Base-by-base conservation (phyloP, 371 early-diverging fungal species). In the Dichotomocladium elegans region DNA sequence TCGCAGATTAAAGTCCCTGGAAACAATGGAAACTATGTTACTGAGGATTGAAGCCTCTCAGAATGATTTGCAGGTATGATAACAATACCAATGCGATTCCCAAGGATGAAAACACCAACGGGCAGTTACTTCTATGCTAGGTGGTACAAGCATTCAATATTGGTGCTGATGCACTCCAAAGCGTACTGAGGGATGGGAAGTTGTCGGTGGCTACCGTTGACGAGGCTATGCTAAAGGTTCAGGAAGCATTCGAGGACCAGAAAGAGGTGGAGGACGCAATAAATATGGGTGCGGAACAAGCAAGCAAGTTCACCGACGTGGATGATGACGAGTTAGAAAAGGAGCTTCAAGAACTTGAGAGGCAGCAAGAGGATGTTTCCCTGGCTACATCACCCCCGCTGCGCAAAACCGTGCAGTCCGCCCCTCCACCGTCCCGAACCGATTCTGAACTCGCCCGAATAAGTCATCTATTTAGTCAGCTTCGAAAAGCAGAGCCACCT, bases 191-290 rank as follows among this genome's bases (percentile, higher is more conserved):
- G 0, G 28, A 57, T 17, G 56, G 64, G 22, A 70, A 70, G 2
- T 58, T 83, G 3, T 68, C 66, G 4, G 51, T 72, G 5, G 77
- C 65, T 4, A 52, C 53, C 1, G 70, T 79, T n/a, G 74, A 80
- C 37, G 67, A 63, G 17, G 66, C 70, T 1, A 79, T 81, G 74
- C 59, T 70, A 29, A 66, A 66, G 6, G 53, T 83, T 17, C 71
- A 75, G 30, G 64, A 70, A 19, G 63, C 67, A 1, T 63, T 83
- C 5, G 67, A 79, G 6, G 83, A 81, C 47, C 77, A 79, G 41
- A 61, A 59, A n/a, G 80, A 83, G 41, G 67, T 83, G 17, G 80
- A 83, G 25, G 68, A 68, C 25, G 81, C 80, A 1, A 66, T 83
- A 31, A 47, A 35, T 22, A 43, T 54, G 43, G 71, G 63, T 24